These are phyloP conservation scores for Penicillium angulare DNA, from an alignment of 495 filamentous ascomycete genomes.

Conservation along the genomic window DNA sequence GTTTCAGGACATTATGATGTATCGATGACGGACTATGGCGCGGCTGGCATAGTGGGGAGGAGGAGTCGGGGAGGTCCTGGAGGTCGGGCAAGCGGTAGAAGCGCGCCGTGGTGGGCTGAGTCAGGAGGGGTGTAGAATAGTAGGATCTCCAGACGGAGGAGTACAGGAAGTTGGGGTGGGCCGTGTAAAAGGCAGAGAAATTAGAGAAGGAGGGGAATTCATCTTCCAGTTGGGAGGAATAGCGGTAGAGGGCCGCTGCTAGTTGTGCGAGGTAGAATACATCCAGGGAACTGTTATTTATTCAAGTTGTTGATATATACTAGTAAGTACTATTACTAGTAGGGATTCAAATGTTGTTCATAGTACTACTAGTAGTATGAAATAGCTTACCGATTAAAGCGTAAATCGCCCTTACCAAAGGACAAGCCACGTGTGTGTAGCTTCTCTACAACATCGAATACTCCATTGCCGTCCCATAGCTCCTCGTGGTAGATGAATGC, in stretches of 20 bases:
- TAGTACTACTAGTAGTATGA: no score
- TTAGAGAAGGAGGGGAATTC: slow-evolving; percentile 13
- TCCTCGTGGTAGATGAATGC: slow-evolving; percentile 23
- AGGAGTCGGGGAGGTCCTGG: slow-evolving; percentile 22
- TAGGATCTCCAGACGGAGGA: slow-evolving; percentile 23
- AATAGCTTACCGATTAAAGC: slow-evolving; percentile 21
- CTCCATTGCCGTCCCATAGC: slow-evolving; percentile 16
- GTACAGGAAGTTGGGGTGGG: slow-evolving; percentile 18
- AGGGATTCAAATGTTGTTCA: no score
- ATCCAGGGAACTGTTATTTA: slow-evolving; percentile 23
- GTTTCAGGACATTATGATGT: no score
- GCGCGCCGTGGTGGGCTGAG: slow-evolving; percentile 20
- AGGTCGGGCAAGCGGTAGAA: slow-evolving; percentile 26
- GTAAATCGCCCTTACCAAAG: slow-evolving; percentile 22
- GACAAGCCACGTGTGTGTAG: slow-evolving; percentile 21
- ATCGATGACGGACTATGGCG: no score
- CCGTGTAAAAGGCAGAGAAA: slow-evolving; percentile 19
- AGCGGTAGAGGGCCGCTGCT: slow-evolving; percentile 25
- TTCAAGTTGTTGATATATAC: slow-evolving; percentile 4
- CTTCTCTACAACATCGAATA: slow-evolving; percentile 21
- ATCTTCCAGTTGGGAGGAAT: slow-evolving; percentile 11
- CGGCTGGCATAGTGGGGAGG: slow-evolving; percentile 19
- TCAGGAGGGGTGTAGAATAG: slow-evolving; percentile 19
- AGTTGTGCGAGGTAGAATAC: slow-evolving; percentile 25
- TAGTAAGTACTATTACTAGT: slow-evolving; percentile 3